Evolutionary conservation across 1,284 basidiomycete species (phyloP), one percentile per base, ranked within the genome.

Genomic region (Mycena sp.): DNA sequence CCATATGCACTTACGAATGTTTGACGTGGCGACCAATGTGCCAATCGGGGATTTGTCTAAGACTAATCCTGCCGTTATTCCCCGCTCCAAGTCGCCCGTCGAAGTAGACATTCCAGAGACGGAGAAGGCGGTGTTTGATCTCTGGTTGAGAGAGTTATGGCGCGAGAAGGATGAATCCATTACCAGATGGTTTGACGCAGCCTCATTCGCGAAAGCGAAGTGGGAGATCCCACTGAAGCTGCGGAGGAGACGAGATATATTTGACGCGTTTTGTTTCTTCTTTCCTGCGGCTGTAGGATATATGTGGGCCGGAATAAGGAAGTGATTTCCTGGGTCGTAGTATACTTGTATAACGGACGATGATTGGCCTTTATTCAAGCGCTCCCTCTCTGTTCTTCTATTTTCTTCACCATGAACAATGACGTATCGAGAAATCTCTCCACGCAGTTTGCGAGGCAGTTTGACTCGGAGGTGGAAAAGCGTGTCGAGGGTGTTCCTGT

Each of bases 351-450:
- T 14, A 46, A 56, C 43, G 44, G 32, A 41, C 25, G 26, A 23
- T 25, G 6, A n/a, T 51, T 21, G n/a, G 25, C 14, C 26, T 17
- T 67, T 37, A 56, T 48, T 30, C 43, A 45, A 51, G 49, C 30
- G 37, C 10, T 49, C 10, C 57, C 41, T 55, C 82, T 74, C 70
- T 80, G 85, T 63, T 83, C 77, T 76, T 96, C 91, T 60, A 99
- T 86, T 74, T 89, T 87, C 73, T 89, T 89, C 67, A 98, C 89
- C 79, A 97, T 86, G 80, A 87, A 94, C 53, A 96, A 78, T 71
- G 91, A 94, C n/a, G 93, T 90, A 79, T 99, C 96, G 69, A 98
- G 83, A 83, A 98, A 99, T 61, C 96, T 86, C 69, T 95, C 94
- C 48, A 98, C 96, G 73, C 95, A 98, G 80, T 97, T 97, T 64